Evolutionary conservation across 2,329 filamentous ascomycete species (phyloP), one percentile per base, ranked within the genome.

Genomic region (Alternaria ventricosa): DNA sequence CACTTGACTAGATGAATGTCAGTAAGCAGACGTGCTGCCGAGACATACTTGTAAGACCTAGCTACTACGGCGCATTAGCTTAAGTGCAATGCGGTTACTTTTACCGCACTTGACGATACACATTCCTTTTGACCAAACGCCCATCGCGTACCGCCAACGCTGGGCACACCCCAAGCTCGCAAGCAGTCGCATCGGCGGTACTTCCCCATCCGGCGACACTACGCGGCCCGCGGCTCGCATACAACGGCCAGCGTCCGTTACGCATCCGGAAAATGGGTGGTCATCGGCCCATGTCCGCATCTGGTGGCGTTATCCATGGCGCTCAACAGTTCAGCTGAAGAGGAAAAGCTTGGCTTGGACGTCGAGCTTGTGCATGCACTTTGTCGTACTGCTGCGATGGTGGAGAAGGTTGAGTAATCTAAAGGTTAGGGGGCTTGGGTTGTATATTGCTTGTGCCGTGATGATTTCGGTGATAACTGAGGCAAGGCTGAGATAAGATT

Each of bases 291-390:
- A 23, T 28, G 13, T 44, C 33, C 22, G n/a, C 36, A 44, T 44
- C 15, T 20, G 18, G 47, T 59, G 56, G 56, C 33, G 46, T 33
- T 53, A 11, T n/a, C 13, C 20, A 33, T 46, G 59, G 54, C 54
- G 46, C 54, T 57, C 46, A 51, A 46, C 36, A 57, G 20, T 20
- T 61, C 53, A 57, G 53, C 59, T 61, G 59, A 47, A 45, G 1
- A 18, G 47, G 15, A 57, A 41, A 61, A 50, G 54, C 53, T 46
- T 57, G 30, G 28, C 46, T 62, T 55, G 41, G 13, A 54, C 45
- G 25, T 59, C 43, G 27, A 43, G 22, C n/a, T 51, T 58, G 56
- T 23, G 28, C 30, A 47, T 23, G 46, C 15, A 36, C 13, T 25
- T 28, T 28, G 45, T 41, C 36, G 15, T 18, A 41, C 36, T 41